Conservation (phyloP, 2,329 filamentous ascomycete species). For the Trichoderma hamatum region DNA sequence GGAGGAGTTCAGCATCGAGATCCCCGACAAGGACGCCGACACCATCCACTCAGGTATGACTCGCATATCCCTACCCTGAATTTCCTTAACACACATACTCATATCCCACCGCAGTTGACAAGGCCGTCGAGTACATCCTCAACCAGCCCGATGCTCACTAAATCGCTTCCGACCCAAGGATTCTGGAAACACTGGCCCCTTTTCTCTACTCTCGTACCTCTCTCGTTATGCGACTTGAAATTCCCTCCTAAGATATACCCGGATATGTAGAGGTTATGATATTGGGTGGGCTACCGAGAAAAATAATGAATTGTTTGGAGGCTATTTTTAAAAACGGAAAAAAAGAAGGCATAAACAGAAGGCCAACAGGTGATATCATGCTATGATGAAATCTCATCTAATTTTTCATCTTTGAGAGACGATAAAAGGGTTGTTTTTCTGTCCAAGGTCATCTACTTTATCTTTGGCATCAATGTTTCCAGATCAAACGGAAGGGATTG, state of each 20-base stretch:
- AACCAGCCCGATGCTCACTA: conserved; percentile 87
- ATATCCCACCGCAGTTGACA: conserved; percentile 66
- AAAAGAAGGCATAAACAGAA: not conserved
- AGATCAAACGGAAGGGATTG: not conserved
- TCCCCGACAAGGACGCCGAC: conserved; percentile 96
- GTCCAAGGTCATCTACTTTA: not conserved
- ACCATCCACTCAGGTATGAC: conserved; percentile 87
- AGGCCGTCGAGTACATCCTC: conserved; percentile 93
- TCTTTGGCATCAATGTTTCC: conserved; percentile 8
- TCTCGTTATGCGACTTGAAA: conserved; percentile 10
- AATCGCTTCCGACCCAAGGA: conserved; percentile 29
- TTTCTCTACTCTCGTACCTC: not conserved
- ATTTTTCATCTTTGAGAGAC: conserved; percentile 5
- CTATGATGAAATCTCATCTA: conserved; percentile 6
- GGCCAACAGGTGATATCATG: not conserved
- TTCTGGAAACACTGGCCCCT: conserved; percentile 18
- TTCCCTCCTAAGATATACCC: conserved; percentile 20
- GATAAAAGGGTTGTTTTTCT: not conserved
- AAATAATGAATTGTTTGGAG: conserved; percentile 8
- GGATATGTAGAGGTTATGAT: conserved; percentile 2
- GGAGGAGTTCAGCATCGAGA: conserved; percentile 92
- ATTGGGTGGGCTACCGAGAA: conserved; percentile 1
- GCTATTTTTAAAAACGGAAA: not conserved
- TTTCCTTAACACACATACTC: conserved; percentile 16
- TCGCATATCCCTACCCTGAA: too few species aligned